Evolutionary conservation across 1,284 basidiomycete genomes (phyloP).

Genomic region (Heterobasidion annosum): DNA sequence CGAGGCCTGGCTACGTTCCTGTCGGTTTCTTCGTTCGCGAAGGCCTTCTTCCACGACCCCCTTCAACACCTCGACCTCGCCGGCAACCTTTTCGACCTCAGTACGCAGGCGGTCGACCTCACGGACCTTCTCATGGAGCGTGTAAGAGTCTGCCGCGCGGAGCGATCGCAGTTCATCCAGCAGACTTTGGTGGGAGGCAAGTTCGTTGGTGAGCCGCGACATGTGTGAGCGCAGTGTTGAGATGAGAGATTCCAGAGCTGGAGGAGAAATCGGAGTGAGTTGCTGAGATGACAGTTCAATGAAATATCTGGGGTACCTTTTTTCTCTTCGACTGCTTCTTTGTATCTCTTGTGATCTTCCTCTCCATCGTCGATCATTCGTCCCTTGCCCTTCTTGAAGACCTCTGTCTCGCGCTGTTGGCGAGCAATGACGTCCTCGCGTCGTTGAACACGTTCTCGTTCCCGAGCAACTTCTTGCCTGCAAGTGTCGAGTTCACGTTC

Average conservation of each 20-base stretch:
- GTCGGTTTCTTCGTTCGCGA: slow-evolving; percentile 36
- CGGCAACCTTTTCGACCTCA: slow-evolving; percentile 69
- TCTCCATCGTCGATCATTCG: slow-evolving; percentile 30
- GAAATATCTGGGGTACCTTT: slow-evolving; percentile 44
- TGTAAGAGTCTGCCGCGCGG: slow-evolving; percentile 52
- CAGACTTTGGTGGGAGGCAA: slow-evolving; percentile 62
- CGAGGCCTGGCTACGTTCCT: slow-evolving; percentile 4
- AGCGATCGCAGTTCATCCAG: slow-evolving; percentile 56
- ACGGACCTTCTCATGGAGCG: slow-evolving; percentile 48
- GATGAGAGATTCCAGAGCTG: slow-evolving; percentile 75
- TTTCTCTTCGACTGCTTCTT: slow-evolving; percentile 75
- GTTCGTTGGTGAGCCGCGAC: slow-evolving; percentile 65
- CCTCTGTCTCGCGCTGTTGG: slow-evolving; percentile 17
- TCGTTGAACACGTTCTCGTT: slow-evolving; percentile 54
- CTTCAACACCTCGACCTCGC: slow-evolving; percentile 75
- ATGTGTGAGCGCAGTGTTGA: slow-evolving; percentile 64
- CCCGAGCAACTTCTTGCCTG: slow-evolving; percentile 59
- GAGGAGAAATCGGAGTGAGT: slow-evolving; percentile 6
- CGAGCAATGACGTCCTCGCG: slow-evolving; percentile 35
- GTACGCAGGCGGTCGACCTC: slow-evolving; percentile 54
- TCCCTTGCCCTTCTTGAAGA: slow-evolving; percentile 20
- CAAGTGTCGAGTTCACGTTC: slow-evolving; percentile 76
- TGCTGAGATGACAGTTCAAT: not conserved
- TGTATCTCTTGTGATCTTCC: slow-evolving; percentile 41
- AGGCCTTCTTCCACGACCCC: slow-evolving; percentile 80